phyloP scores from a whole-genome alignment of 1,284 basidiomycete species.

The Polyporus tsugae region DNA sequence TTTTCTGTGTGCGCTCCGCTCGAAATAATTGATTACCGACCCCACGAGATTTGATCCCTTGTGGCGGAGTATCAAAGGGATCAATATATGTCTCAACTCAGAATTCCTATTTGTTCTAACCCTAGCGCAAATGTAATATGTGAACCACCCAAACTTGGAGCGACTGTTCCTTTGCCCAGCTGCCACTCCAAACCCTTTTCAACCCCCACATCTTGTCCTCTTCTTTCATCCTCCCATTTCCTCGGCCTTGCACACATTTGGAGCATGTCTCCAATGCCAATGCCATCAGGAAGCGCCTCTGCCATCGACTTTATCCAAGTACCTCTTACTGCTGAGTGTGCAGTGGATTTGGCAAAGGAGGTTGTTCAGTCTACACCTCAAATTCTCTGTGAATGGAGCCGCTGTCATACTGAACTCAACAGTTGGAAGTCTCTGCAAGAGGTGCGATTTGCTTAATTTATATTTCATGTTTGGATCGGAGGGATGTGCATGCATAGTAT shows the following conservation, averaged over 20 bases:
- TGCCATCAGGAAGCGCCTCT: not conserved
- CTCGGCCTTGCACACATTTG: not conserved
- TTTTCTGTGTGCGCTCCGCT: not conserved
- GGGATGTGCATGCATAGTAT: not conserved
- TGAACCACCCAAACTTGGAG: slow-evolving; percentile 12
- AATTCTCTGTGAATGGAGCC: slow-evolving; percentile 32
- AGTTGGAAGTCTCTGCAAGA: slow-evolving; percentile 34
- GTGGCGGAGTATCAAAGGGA: slow-evolving; percentile 1
- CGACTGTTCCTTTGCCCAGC: not conserved
- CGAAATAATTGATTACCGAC: not conserved
- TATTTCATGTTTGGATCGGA: no score
- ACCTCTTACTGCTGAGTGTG: slow-evolving; percentile 19
- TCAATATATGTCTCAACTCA: slow-evolving; percentile 9
- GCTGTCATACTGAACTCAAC: slow-evolving; percentile 31
- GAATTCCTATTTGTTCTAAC: slow-evolving; percentile 17
- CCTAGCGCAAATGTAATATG: slow-evolving; percentile 16
- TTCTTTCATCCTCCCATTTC: slow-evolving; percentile 4
- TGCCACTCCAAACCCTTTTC: slow-evolving; percentile 3
- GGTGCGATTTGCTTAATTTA: slow-evolving; percentile 22
- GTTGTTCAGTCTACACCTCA: slow-evolving; percentile 20
- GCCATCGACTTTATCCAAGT: not conserved
- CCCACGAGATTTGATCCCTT: no score
- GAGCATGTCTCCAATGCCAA: not conserved
- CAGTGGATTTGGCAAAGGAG: slow-evolving; percentile 30
- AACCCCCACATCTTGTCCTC: slow-evolving; percentile 3